Base-by-base conservation (phyloP, 495 filamentous ascomycete species). In the Glonium stellatum region DNA sequence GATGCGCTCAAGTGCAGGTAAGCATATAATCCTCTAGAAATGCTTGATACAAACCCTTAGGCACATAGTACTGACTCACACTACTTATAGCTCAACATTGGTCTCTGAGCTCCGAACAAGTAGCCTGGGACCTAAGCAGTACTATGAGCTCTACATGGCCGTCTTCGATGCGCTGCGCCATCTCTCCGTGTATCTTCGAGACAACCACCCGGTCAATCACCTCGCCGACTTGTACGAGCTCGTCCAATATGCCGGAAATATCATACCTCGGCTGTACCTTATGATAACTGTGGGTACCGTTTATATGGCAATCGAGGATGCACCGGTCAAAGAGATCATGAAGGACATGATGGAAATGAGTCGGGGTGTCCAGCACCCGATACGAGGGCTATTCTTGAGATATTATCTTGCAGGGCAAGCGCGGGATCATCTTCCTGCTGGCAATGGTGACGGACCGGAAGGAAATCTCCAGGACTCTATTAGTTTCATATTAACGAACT, bases 261-360 rank as follows among this genome's bases (percentile, higher is more conserved):
- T 98, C 57, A 86, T 98, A 55, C 93, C 93, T 31, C 87, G 93
- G 61, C 79, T 98, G 50, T 98, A 97, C 71, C 84, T 98, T 53
- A 98, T 98, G 93, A 90, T 98, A 67, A 97, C 93, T 0, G 93
- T 98, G 22, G 93, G 93, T 36, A 98, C 93, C 4, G 93, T 96
- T 35, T 98, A 98, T 76, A 98, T 98, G 93, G 85, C 89, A 10
- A 92, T 98, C 65, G 88, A 93, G 71, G 93, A 96, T 82, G 95
- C 93, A 48, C 93, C 93, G 4, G 92, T 98, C 62, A 98, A 98
- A 76, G 93, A 98, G 76, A 91, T 98, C 57, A 98, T 98, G 93
- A 98, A 98, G 74, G 93, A 98, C 71, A 98, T 98, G 93, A 98
- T 98, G 93, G 93, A 98, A 76, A 98, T 98, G 93, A 96, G 89